Evolutionary conservation across 1,284 basidiomycete species (phyloP).

Genomic region (Vanrija sp.): DNA sequence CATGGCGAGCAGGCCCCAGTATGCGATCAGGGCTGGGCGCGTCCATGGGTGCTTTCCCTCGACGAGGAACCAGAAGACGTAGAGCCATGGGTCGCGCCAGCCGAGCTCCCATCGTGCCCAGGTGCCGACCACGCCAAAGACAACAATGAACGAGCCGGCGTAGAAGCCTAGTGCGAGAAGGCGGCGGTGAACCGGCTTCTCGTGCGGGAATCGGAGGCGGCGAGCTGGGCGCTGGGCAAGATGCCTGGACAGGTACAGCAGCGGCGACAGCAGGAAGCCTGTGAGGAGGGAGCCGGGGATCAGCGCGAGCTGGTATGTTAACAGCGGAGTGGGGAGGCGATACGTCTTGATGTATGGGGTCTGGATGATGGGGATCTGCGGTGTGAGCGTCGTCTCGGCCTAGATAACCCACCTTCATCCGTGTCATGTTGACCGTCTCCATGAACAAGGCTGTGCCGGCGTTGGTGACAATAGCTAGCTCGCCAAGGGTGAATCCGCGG

Average conservation of each 20-base stretch:
- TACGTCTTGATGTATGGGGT: slow-evolving; percentile 91
- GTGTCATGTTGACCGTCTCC: slow-evolving; percentile 78
- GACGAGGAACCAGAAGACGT: slow-evolving; percentile 70
- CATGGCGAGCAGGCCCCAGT: slow-evolving; percentile 77
- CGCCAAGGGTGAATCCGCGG: slow-evolving; percentile 89
- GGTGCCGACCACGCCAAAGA: slow-evolving; percentile 79
- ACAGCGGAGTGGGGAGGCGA: slow-evolving; percentile 84
- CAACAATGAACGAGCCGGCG: slow-evolving; percentile 68
- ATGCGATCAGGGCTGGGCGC: slow-evolving; percentile 71
- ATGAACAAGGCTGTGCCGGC: slow-evolving; percentile 82
- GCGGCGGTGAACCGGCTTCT: slow-evolving; percentile 78
- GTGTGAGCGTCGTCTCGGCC: neutral
- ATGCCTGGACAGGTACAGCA: slow-evolving; percentile 87
- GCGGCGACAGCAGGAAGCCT: slow-evolving; percentile 89
- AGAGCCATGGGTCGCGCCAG: slow-evolving; percentile 83
- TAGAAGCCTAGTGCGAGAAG: slow-evolving; percentile 85
- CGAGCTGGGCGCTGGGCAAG: slow-evolving; percentile 88
- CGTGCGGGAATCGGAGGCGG: slow-evolving; percentile 79
- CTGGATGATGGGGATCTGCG: slow-evolving; percentile 69
- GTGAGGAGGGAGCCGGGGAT: slow-evolving; percentile 87
- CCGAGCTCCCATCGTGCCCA: slow-evolving; percentile 90
- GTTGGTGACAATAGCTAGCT: slow-evolving; percentile 80
- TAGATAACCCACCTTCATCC: slow-evolving; percentile 58
- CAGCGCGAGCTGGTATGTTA: slow-evolving; percentile 88
- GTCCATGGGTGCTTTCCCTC: slow-evolving; percentile 76